phyloP scores from a whole-genome alignment of 1,139 yeast species.

The Tardiomyces digboiensis region DNA sequence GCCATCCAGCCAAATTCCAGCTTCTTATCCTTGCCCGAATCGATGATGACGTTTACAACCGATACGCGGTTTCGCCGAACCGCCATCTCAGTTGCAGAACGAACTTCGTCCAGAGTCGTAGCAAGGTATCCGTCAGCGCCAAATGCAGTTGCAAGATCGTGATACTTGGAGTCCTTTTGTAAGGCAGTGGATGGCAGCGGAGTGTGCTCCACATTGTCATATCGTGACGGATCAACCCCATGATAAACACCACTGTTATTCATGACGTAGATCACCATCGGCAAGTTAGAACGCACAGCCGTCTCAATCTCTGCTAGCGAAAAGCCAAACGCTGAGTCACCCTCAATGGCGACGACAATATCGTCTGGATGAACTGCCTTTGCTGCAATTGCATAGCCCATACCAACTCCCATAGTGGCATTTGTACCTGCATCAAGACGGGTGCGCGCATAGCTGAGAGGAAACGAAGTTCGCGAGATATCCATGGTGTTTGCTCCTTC shows the following conservation, averaged over 20 bases:
- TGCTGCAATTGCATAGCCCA: conserved; percentile 58
- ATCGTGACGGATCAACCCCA: conserved; percentile 36
- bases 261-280: conserved; percentile 49
- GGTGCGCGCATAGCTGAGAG: conserved; percentile 40
- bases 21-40: conserved; percentile 43
- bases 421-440: conserved; percentile 62
- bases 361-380: conserved; percentile 37
- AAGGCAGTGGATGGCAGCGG: conserved; percentile 49
- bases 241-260: conserved; percentile 62
- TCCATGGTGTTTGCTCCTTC: conserved; percentile 74
- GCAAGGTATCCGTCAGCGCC: conserved; percentile 48
- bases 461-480: conserved; percentile 49
- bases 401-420: conserved; percentile 65
- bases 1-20: conserved; percentile 59
- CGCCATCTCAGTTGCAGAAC: conserved; percentile 32
- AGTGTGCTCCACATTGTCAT: conserved; percentile 15
- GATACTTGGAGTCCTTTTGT: conserved; percentile 44
- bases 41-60: conserved; percentile 48
- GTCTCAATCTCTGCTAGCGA: conserved; percentile 60
- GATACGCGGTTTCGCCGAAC: conserved; percentile 30
- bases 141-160: conserved; percentile 40
- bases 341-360: conserved; percentile 49
- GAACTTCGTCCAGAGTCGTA: conserved; percentile 31
- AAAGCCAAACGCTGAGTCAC: conserved; percentile 67
- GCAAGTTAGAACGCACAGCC: conserved; percentile 42